Conservation (phyloP, 495 filamentous ascomycete species). For the Hypoxylon lienhwacheense region DNA sequence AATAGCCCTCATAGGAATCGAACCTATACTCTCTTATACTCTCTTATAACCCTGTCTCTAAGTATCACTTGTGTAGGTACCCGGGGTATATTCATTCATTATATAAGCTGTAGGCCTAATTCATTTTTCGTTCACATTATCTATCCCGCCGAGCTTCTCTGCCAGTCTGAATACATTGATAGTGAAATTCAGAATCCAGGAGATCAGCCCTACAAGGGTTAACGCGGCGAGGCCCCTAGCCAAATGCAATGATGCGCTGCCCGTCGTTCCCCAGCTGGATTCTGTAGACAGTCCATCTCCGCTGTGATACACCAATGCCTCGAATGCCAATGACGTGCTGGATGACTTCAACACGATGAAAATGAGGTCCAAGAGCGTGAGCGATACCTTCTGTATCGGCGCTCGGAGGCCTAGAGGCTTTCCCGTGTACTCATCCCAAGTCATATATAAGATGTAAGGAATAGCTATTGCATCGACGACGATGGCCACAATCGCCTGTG, state of each 20-base stretch:
- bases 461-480: conserved; percentile 87
- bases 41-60: no score
- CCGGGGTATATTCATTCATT: conserved; percentile 24
- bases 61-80: no score
- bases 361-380: conserved; percentile 87
- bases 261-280: conserved; percentile 3
- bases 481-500: conserved; percentile 86
- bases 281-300: conserved; percentile 27
- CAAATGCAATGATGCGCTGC: conserved; percentile 60
- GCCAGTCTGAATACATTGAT: conserved; percentile 87
- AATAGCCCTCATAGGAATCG: no score
- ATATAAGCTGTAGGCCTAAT: conserved; percentile 17
- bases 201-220: conserved; percentile 78
- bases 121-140: conserved; percentile 45
- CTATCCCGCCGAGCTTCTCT: conserved; percentile 65
- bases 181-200: conserved; percentile 87
- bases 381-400: conserved; percentile 77
- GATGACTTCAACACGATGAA: conserved; percentile 97
- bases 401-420: conserved; percentile 87
- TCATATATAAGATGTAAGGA: conserved; percentile 89
- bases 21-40: no score
- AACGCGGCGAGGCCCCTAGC: conserved; percentile 80
- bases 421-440: conserved; percentile 92
- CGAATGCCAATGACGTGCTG: conserved; percentile 87
- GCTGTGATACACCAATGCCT: conserved; percentile 71